Evolutionary conservation across 2,329 filamentous ascomycete genomes (phyloP).

Genomic region (Diaporthe sp.): DNA sequence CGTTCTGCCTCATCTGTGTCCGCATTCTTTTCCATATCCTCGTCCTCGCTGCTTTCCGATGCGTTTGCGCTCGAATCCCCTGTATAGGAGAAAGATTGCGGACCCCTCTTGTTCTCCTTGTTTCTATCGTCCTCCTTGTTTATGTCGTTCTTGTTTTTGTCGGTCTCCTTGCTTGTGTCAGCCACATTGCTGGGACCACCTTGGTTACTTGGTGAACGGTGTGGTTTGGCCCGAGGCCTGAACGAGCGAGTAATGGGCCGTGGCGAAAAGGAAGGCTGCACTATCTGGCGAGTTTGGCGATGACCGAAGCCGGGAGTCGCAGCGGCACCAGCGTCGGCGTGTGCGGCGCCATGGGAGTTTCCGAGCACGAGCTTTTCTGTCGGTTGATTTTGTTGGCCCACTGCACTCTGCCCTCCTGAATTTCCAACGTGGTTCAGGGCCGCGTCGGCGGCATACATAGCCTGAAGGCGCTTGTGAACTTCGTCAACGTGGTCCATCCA

Average conservation of each 20-base stretch:
- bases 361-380: not conserved
- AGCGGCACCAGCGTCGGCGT: not conserved
- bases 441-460: not conserved
- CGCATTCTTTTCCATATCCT: not conserved
- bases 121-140: too few relatives aligned
- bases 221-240: not conserved
- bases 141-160: too few relatives aligned
- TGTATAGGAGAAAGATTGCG: not conserved
- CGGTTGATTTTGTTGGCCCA: not conserved
- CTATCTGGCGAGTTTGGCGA: not conserved
- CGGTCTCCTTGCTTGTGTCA: slow-evolving; percentile 1
- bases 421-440: not conserved
- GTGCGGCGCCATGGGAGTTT: not conserved
- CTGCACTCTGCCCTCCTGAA: too few relatives aligned
- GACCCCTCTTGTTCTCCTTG: not conserved
- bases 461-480: not conserved
- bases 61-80: not conserved
- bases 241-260: not conserved
- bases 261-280: not conserved
- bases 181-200: not conserved
- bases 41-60: slow-evolving; percentile 22
- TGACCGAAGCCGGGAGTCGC: not conserved
- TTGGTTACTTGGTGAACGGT: not conserved
- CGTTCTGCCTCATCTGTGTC: not conserved
- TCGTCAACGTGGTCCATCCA: slow-evolving; percentile 18